Evolutionary conservation across 2,329 filamentous ascomycete genomes (phyloP).

Genomic region (Fusarium graminum): DNA sequence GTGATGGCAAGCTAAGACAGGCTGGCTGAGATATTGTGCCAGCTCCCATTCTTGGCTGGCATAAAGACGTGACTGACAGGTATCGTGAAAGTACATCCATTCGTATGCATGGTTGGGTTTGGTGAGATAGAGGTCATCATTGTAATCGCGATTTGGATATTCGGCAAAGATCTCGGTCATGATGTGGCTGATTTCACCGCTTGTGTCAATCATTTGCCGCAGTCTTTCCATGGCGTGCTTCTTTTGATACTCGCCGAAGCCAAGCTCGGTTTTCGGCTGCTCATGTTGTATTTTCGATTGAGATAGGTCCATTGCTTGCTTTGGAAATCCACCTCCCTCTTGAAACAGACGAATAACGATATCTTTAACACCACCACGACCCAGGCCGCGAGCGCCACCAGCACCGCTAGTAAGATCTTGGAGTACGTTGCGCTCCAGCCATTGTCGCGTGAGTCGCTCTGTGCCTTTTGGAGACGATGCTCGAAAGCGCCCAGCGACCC

Average conservation of each 20-base stretch:
- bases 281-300: conserved; percentile 62
- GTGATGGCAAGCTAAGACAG: conserved; percentile 89
- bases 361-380: conserved; percentile 78
- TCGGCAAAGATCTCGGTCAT: conserved; percentile 86
- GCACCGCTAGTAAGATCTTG: conserved; percentile 77
- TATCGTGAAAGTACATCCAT: conserved; percentile 95
- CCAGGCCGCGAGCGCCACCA: conserved; percentile 77
- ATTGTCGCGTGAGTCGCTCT: conserved; percentile 74
- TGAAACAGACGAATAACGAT: conserved; percentile 83
- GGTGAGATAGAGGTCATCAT: conserved; percentile 90
- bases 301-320: conserved; percentile 60
- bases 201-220: conserved; percentile 81
- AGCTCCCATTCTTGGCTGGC: conserved; percentile 94
- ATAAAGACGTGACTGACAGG: conserved; percentile 81
- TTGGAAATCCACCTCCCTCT: conserved; percentile 82
- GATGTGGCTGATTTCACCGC: conserved; percentile 82
- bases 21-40: conserved; percentile 85
- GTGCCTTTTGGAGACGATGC: conserved; percentile 58
- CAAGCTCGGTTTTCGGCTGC: conserved; percentile 71
- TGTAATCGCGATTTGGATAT: conserved; percentile 89
- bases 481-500: conserved; percentile 81
- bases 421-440: conserved; percentile 80
- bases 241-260: conserved; percentile 80
- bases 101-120: conserved; percentile 92
- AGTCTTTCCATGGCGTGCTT: conserved; percentile 78